Conservation (phyloP, 108 stramenopile genomes). For the Licmophora abbreviata region DNA sequence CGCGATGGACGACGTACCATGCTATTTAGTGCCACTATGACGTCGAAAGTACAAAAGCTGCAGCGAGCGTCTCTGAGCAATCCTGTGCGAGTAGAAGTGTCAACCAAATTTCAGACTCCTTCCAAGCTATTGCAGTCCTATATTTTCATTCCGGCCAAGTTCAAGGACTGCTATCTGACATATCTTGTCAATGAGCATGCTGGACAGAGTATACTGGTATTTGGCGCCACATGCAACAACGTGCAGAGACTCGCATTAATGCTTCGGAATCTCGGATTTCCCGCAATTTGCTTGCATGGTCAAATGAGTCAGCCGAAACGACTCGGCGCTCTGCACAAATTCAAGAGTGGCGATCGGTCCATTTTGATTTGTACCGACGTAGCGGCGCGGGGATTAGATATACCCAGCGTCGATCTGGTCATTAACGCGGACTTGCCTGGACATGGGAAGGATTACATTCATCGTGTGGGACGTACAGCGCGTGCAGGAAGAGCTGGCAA, state of each 20-base stretch:
- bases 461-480: constrained; percentile 96
- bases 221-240: constrained; percentile 97
- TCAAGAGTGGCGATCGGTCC: constrained; percentile 73
- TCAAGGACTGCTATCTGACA: constrained; percentile 98
- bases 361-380: constrained; percentile 98
- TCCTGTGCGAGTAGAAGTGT: constrained; percentile 90
- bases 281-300: constrained; percentile 94
- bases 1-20: constrained; percentile 71
- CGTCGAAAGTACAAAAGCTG: constrained; percentile 95
- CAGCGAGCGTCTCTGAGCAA: constrained; percentile 89
- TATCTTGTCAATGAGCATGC: constrained; percentile 95
- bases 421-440: constrained; percentile 97
- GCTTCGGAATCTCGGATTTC: constrained; percentile 95
- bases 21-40: constrained; percentile 99
- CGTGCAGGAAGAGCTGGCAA: constrained; percentile 93
- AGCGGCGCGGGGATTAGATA: constrained; percentile 93
- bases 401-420: constrained; percentile 93
- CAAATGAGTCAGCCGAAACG: constrained; percentile 98
- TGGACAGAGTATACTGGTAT: constrained; percentile 92
- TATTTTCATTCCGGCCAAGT: constrained; percentile 98
- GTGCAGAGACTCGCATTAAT: constrained; percentile 90
- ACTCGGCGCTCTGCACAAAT: constrained; percentile 92
- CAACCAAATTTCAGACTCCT: constrained; percentile 93
- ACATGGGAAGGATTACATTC: constrained; percentile 96
- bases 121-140: constrained; percentile 93